A percentile compares a stretch with the other conserved stretches of the same genome.
These are phyloP conservation scores for Aspergillus tamarii DNA, from an alignment of 2,329 filamentous ascomycete genomes.

Conservation along the genomic window DNA sequence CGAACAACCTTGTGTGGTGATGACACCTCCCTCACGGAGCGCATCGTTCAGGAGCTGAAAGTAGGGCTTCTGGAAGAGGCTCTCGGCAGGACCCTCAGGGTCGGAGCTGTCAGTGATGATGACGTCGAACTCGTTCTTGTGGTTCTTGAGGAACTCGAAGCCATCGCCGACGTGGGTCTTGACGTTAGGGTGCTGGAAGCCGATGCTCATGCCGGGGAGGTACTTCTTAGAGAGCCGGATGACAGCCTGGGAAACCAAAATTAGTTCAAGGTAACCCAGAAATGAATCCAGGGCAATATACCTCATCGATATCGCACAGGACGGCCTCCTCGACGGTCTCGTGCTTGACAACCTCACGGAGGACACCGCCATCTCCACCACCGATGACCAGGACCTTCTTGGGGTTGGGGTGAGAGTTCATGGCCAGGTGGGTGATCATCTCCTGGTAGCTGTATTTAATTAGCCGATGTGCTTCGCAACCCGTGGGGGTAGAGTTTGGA, in stretches of 20 bases:
- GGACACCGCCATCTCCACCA: conserved; percentile 94
- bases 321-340: conserved; percentile 93
- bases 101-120: conserved; percentile 99
- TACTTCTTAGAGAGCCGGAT: conserved; percentile 98
- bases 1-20: conserved; percentile 99
- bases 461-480: not conserved
- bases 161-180: conserved; percentile 93
- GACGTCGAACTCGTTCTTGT: conserved; percentile 97
- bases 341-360: conserved; percentile 99
- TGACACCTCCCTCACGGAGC: conserved; percentile 92
- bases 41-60: conserved; percentile 91
- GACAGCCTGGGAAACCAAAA: conserved; percentile 65
- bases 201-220: conserved; percentile 89
- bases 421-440: conserved; percentile 98
- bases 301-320: conserved; percentile 98
- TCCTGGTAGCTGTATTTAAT: conserved; percentile 74
- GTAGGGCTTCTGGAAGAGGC: conserved; percentile 97
- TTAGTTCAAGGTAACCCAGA: not conserved
- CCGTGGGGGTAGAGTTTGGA: not conserved
- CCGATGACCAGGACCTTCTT: conserved; percentile 99
- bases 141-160: conserved; percentile 97
- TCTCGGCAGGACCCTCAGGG: conserved; percentile 94
- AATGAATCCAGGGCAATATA: conserved; percentile 33
- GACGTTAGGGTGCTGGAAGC: conserved; percentile 91
- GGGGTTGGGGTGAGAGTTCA: conserved; percentile 97